Evolutionary conservation across 1,139 yeast genomes (phyloP).

Genomic region (Hyphopichia buzzinii): DNA sequence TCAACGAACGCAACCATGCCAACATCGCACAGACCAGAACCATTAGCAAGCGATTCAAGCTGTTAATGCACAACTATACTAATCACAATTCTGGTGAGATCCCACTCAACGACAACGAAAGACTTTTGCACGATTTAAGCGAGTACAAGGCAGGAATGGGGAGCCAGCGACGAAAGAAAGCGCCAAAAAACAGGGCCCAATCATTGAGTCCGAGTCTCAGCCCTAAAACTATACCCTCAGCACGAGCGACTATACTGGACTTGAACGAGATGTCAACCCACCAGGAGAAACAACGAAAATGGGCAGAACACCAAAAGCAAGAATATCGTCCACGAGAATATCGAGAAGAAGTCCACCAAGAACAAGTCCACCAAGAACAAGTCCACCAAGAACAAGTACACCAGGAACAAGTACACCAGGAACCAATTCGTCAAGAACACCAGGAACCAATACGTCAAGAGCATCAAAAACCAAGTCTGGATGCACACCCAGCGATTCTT

Average conservation of each 20-base stretch:
- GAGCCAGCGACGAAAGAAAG: too few species aligned
- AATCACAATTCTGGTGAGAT: constrained; percentile 10
- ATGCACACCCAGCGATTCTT: too few species aligned
- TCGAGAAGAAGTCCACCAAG: not conserved
- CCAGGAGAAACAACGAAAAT: too few species aligned
- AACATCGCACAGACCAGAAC: constrained; percentile 29
- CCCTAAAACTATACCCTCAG: too few species aligned
- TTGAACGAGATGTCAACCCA: too few species aligned
- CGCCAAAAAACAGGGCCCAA: too few species aligned
- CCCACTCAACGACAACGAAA: constrained; percentile 27
- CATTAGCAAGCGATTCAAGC: constrained; percentile 27
- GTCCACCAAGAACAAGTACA: constrained; percentile 9
- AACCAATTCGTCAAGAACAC: constrained; percentile 1
- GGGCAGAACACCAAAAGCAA: too few species aligned
- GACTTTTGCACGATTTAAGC: constrained; percentile 18
- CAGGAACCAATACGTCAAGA: constrained; percentile 5
- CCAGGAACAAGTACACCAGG: constrained; percentile 5
- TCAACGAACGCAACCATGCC: constrained; percentile 19
- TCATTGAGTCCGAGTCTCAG: too few species aligned
- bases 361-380: constrained; percentile 5
- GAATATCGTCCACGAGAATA: too few species aligned
- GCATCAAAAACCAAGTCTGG: constrained; percentile 5
- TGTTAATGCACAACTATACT: constrained; percentile 22
- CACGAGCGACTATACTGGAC: too few species aligned
- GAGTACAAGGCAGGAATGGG: too few species aligned